Evolutionary conservation across 2,329 filamentous ascomycete species (phyloP).

Genomic region (Fusarium denticulatum): DNA sequence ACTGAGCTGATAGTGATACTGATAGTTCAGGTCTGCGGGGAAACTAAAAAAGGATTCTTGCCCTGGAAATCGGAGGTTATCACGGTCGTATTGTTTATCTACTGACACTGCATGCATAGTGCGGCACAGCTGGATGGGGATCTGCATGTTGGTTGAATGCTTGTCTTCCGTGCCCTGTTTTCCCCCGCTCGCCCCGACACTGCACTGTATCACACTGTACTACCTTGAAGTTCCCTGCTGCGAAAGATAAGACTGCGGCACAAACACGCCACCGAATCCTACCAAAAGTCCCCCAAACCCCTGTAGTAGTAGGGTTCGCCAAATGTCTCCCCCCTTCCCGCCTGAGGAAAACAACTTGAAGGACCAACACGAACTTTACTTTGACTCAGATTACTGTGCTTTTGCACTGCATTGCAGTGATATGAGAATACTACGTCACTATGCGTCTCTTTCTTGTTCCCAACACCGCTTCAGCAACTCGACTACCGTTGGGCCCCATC

Average conservation of each 20-base stretch:
- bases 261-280: neutral
- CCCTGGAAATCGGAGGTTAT: neutral
- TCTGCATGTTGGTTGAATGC: neutral
- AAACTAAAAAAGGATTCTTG: neutral
- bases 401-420: neutral
- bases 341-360: neutral
- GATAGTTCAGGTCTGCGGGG: neutral
- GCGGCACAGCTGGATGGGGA: neutral
- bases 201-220: neutral
- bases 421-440: neutral
- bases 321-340: neutral
- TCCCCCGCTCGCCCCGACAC: neutral
- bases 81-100: neutral
- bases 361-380: neutral
- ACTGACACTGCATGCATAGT: neutral
- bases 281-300: neutral
- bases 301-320: neutral
- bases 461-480: neutral
- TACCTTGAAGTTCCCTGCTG: neutral
- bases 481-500: neutral
- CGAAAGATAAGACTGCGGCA: neutral
- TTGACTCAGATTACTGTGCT: neutral
- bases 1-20: no score
- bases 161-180: neutral
- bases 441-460: fast-evolving